Percentiles rank a stretch among this genome's conserved stretches.
phyloP scores from a whole-genome alignment of 2,329 filamentous ascomycete genomes.

The Penicillium hesseltinei region DNA sequence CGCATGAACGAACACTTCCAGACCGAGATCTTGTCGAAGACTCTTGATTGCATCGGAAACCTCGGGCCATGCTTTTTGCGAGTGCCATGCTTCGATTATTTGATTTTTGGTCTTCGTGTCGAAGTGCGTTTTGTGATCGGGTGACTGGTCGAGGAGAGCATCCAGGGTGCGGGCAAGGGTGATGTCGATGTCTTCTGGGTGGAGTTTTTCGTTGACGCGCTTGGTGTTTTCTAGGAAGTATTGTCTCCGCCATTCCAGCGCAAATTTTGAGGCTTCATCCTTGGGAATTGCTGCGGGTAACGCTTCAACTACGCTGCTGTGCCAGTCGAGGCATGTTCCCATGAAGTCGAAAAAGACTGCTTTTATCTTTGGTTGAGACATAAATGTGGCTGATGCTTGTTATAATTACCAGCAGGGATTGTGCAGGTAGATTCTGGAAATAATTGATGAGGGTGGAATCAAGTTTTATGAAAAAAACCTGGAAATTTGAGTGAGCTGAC shows the following conservation, averaged over 20 bases:
- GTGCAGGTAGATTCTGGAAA: neutral
- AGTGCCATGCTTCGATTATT: conserved; percentile 48
- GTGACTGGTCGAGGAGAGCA: too few relatives aligned
- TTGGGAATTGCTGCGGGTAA: conserved; percentile 37
- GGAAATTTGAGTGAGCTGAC: neutral
- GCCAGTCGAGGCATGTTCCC: conserved; percentile 59
- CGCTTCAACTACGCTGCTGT: conserved; percentile 39
- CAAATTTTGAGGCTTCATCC: conserved; percentile 39
- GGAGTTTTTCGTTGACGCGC: conserved; percentile 36
- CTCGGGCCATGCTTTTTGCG: conserved; percentile 53
- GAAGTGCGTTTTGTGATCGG: too few relatives aligned
- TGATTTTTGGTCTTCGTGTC: too few relatives aligned
- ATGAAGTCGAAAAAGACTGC: conserved; percentile 59
- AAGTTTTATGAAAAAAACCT: too few relatives aligned
- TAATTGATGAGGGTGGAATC: too few relatives aligned
- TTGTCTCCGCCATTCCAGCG: conserved; percentile 51
- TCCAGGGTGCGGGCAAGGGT: conserved; percentile 29
- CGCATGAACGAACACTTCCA: conserved; percentile 52
- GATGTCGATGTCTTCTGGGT: conserved; percentile 52
- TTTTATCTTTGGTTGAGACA: conserved; percentile 33
- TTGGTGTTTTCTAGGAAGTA: conserved; percentile 50
- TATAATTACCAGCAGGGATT: neutral
- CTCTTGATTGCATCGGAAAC: conserved; percentile 44
- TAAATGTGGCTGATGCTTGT: neutral
- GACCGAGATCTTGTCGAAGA: conserved; percentile 36